These are phyloP conservation scores for Mrakia gelida DNA, from an alignment of 768 basidiomycete species.

Conservation along the genomic window DNA sequence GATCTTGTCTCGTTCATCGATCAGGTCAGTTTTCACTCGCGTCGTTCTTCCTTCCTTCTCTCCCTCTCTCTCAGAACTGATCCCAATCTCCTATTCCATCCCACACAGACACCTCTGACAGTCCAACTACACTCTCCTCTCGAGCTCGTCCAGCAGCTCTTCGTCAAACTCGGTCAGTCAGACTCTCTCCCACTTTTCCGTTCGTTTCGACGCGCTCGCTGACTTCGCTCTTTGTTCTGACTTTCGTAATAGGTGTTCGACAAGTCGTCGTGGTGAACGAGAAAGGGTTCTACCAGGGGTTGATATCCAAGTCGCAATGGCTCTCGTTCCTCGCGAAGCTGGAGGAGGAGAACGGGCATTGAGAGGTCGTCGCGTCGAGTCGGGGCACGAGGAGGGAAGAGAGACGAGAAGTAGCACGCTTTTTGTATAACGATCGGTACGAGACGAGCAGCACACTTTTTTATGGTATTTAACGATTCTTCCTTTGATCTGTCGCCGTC, in stretches of 20 bases:
- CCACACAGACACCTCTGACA: conserved; percentile 71
- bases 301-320: conserved; percentile 94
- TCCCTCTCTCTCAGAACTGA: not conserved
- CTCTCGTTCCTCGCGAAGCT: conserved; percentile 61
- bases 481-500: no score
- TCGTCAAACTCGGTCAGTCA: conserved; percentile 72
- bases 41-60: not conserved
- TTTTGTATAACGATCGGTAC: no score
- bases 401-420: no score
- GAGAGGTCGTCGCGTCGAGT: not conserved
- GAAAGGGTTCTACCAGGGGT: conserved; percentile 79
- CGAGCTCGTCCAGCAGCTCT: conserved; percentile 88
- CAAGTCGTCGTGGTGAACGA: conserved; percentile 80
- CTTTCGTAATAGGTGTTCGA: conserved; percentile 50
- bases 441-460: no score
- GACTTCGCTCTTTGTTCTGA: conserved; percentile 51
- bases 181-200: not conserved
- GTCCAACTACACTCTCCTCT: conserved; percentile 79
- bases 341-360: not conserved
- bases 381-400: not conserved
- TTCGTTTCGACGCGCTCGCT: not conserved
- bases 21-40: conserved; percentile 52
- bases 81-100: not conserved
- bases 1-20: conserved; percentile 90
- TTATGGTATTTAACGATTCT: no score